phyloP scores from a whole-genome alignment of 305 asterid species.

The Plantago rigida region DNA sequence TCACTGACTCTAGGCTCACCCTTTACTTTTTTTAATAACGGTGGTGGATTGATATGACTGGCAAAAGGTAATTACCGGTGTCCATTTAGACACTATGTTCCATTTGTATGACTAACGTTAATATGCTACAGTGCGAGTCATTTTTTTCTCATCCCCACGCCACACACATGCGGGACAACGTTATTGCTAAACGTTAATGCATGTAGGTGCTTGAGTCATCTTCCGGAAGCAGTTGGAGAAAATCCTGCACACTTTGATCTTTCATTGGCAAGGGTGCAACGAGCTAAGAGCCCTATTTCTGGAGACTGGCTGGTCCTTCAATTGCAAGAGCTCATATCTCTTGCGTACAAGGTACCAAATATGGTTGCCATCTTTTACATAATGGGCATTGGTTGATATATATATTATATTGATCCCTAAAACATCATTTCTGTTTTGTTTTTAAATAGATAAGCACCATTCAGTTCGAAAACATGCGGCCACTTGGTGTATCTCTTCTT shows the following conservation, averaged over 20 bases:
- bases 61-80: too few species aligned
- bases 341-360: constrained; percentile 85
- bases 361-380: constrained; percentile 6
- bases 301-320: constrained; percentile 90
- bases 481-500: constrained; percentile 75
- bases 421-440: constrained; percentile 22
- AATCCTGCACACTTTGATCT: constrained; percentile 86
- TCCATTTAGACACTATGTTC: too few species aligned
- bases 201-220: constrained; percentile 83
- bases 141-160: too few species aligned
- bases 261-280: constrained; percentile 55
- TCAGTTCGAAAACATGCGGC: constrained; percentile 91
- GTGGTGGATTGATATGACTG: too few species aligned
- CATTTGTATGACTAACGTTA: too few species aligned
- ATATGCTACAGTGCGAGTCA: too few species aligned
- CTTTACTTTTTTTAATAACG: too few species aligned
- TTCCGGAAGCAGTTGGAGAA: constrained; percentile 92
- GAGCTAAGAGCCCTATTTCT: constrained; percentile 39
- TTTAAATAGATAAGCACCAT: constrained; percentile 78
- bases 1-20: too few species aligned
- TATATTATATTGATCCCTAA: constrained; percentile 18
- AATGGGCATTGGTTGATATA: constrained; percentile 10
- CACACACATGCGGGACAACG: background rate
- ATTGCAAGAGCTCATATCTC: constrained; percentile 87
- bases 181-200: constrained; percentile 26